Conservation (phyloP, 768 basidiomycete species). For the Hygrophorus pudorinus region DNA sequence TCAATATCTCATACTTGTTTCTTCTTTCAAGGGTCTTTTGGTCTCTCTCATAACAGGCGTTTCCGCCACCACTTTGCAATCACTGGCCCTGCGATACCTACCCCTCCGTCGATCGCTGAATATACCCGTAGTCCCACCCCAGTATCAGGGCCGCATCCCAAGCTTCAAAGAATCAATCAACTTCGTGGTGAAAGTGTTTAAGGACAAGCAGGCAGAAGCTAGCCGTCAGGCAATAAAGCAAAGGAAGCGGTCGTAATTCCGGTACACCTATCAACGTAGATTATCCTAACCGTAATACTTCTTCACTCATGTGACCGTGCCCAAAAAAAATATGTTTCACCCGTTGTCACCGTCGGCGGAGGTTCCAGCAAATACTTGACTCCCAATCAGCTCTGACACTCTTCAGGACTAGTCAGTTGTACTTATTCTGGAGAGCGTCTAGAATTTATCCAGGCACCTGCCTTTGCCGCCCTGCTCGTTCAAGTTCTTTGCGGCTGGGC, state of each 20-base stretch:
- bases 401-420: too few species aligned
- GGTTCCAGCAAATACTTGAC: too few species aligned
- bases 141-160: slow-evolving; percentile 23
- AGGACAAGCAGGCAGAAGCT: slow-evolving; percentile 8
- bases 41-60: slow-evolving; percentile 32
- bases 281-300: too few species aligned
- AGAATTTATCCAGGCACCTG: too few species aligned
- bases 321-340: too few species aligned
- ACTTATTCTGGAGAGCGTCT: too few species aligned
- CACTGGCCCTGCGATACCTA: slow-evolving; percentile 32
- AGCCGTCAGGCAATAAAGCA: slow-evolving; percentile 4
- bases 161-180: slow-evolving; percentile 14
- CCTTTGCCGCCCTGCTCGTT: too few species aligned
- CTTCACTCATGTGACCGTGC: too few species aligned
- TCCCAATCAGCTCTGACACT: too few species aligned
- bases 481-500: too few species aligned
- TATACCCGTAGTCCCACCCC: slow-evolving; percentile 25
- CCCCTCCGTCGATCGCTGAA: slow-evolving; percentile 28
- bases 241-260: not conserved
- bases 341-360: too few species aligned
- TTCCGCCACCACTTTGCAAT: slow-evolving; percentile 39
- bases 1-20: not conserved
- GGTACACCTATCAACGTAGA: too few species aligned
- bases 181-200: slow-evolving; percentile 16
- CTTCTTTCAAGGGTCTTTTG: slow-evolving; percentile 26